Conservation (phyloP, 2,329 filamentous ascomycete species). For the Ophiostoma perfectum region DNA sequence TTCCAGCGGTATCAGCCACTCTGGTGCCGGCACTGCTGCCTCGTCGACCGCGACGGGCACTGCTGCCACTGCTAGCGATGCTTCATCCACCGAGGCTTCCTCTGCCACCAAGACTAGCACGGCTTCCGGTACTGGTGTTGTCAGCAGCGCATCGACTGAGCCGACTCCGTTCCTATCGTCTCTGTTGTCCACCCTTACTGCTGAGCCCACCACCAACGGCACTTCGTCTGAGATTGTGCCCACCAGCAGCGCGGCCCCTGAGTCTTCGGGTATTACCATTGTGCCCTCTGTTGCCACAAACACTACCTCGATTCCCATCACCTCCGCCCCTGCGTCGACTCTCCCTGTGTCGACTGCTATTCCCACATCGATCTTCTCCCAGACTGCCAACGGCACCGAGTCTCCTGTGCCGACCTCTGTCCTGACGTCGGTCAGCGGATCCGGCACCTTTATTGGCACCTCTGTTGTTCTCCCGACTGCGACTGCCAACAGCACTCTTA, state of each 20-base stretch:
- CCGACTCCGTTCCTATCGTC: slow-evolving; percentile 5
- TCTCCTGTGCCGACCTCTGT: background rate
- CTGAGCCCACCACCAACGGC: slow-evolving; percentile 4
- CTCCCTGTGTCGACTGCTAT: background rate
- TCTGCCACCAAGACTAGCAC: background rate
- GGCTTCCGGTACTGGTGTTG: slow-evolving; percentile 12
- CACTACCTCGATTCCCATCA: background rate
- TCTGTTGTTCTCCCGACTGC: background rate
- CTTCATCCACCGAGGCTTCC: slow-evolving; percentile 8
- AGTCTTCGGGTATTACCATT: slow-evolving; percentile 1
- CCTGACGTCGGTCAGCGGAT: background rate
- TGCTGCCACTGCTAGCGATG: slow-evolving; percentile 14
- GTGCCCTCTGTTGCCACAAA: background rate
- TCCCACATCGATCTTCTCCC: slow-evolving; percentile 15
- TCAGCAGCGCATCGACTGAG: slow-evolving; percentile 3
- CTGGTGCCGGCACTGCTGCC: slow-evolving; percentile 16
- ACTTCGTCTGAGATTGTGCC: background rate
- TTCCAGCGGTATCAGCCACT: slow-evolving; percentile 22
- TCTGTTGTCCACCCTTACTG: background rate
- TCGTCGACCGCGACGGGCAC: slow-evolving; percentile 11
- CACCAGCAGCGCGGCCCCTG: background rate
- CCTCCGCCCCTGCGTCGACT: background rate
- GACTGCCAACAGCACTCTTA: background rate
- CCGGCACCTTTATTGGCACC: background rate
- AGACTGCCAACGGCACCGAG: slow-evolving; percentile 14